Base-by-base conservation (phyloP, 495 filamentous ascomycete genomes). In the Elaphomyces granulatus region DNA sequence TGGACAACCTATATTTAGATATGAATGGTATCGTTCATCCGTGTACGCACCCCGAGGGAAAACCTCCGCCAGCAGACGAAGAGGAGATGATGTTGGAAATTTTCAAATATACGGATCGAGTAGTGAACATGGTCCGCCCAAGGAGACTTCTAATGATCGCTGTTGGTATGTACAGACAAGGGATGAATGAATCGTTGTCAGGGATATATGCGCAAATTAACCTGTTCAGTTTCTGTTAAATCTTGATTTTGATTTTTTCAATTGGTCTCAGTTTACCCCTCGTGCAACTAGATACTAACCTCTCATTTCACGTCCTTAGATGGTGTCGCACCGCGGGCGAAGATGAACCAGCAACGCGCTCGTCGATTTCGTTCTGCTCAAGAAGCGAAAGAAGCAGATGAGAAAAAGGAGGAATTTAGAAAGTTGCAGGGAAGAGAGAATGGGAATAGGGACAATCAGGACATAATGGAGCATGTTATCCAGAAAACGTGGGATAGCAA, bases 11-110 rank as follows among this genome's bases (percentile, higher is more conserved):
- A 2, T 99, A 96, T 53, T 74, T 99, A 38, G 90, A 99, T 54
- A 96, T 99, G 90, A 99, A 99, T 64, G 90, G 90, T 56, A 99
- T 99, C 48, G 90, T 99, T 33, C 90, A 99, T 72, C 92, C 92
- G 2, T 99, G 90, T 64, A 94, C 87, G 3, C 90, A 99, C 61
- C 90, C 90, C 2, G 90, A 99, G 60, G 88, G 95, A 47, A 79
- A 72, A 44, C 85, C 90, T 2, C 73, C 90, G 3, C 90, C 90
- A 19, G 80, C 80, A 50, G 87, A 84, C 32, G 90, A 99, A 66
- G 83, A 90, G 58, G 90, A 95, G 60, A 99, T 99, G 92, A 99
- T 99, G 90, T 41, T 94, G 45, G 92, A 87, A 52, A 77, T 96
- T 44, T 96, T 96, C 67, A 81, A 81, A 50, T 96, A 96, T 59